A percentile compares a stretch with the other conserved stretches of the same genome.
These are phyloP conservation scores for Nakataea oryzae DNA, from an alignment of 2,329 filamentous ascomycete species.

Conservation along the genomic window DNA sequence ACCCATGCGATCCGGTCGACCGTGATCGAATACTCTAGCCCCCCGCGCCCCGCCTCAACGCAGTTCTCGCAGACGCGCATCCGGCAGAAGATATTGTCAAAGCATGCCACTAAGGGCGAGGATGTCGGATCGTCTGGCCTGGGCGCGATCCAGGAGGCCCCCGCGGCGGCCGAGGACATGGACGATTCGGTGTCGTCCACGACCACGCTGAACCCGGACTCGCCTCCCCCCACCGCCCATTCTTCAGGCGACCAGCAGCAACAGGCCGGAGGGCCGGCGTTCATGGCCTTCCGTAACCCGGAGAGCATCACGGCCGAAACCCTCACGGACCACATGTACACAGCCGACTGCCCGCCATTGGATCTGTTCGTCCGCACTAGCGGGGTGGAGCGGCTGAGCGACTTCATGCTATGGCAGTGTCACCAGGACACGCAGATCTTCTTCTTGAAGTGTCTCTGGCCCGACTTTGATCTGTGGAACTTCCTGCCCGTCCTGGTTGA, in stretches of 20 bases:
- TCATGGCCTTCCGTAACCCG: slow-evolving; percentile 50
- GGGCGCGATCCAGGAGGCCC: slow-evolving; percentile 39
- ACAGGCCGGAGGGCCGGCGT: not conserved
- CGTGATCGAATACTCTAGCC: slow-evolving; percentile 74
- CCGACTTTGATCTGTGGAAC: slow-evolving; percentile 87
- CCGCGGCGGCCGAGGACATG: slow-evolving; percentile 32
- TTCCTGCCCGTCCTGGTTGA: slow-evolving; percentile 88
- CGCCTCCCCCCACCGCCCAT: slow-evolving; percentile 29
- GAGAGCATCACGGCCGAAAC: slow-evolving; percentile 81
- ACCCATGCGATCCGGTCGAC: slow-evolving; percentile 81
- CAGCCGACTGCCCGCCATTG: slow-evolving; percentile 71
- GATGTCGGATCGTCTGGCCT: slow-evolving; percentile 16
- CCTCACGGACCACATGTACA: slow-evolving; percentile 80
- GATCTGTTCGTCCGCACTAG: slow-evolving; percentile 89
- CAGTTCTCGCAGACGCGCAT: slow-evolving; percentile 85
- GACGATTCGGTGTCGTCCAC: slow-evolving; percentile 50
- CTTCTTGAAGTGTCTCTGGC: slow-evolving; percentile 88
- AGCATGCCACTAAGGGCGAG: slow-evolving; percentile 41
- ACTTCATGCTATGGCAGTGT: slow-evolving; percentile 99
- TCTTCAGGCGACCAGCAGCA: slow-evolving; percentile 15
- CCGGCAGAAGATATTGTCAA: slow-evolving; percentile 70
- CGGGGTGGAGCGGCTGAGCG: slow-evolving; percentile 82
- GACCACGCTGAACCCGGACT: slow-evolving; percentile 43
- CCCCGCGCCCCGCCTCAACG: slow-evolving; percentile 52
- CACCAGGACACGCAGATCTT: slow-evolving; percentile 88